phyloP scores from a whole-genome alignment of 768 basidiomycete species.

The Boletus edulis region DNA sequence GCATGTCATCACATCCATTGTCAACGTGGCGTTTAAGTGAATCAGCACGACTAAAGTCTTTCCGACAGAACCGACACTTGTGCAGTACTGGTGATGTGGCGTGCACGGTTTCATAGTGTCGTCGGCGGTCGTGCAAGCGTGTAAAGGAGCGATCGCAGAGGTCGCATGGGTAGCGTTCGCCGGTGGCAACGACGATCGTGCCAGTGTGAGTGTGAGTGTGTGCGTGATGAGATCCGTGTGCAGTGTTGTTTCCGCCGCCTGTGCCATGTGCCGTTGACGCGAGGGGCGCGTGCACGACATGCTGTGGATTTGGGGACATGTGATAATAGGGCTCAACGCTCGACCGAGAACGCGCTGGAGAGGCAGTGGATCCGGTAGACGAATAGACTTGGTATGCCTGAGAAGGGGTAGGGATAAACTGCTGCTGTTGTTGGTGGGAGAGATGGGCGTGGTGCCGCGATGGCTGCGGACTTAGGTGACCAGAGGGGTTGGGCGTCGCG shows the following conservation, averaged over 20 bases:
- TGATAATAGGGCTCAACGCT: constrained; percentile 39
- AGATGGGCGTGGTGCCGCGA: constrained; percentile 18
- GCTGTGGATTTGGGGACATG: constrained; percentile 40
- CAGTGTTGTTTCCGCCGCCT: constrained; percentile 11
- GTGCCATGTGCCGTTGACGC: constrained; percentile 15
- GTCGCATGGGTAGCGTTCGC: constrained; percentile 70
- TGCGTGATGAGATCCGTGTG: constrained; percentile 10
- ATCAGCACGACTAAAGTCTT: constrained; percentile 76
- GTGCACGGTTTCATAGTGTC: constrained; percentile 79
- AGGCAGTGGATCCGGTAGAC: constrained; percentile 24
- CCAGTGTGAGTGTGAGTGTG: constrained; percentile 10
- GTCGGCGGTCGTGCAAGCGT: constrained; percentile 76
- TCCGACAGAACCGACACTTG: constrained; percentile 69
- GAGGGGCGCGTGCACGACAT: constrained; percentile 14
- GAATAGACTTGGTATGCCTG: constrained; percentile 39
- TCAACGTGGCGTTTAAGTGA: constrained; percentile 82
- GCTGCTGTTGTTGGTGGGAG: constrained; percentile 21
- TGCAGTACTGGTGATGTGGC: constrained; percentile 61
- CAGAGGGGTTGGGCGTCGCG: constrained; percentile 14
- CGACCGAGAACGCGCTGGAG: constrained; percentile 26
- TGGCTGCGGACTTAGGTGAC: constrained; percentile 13
- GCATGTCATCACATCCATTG: constrained; percentile 74
- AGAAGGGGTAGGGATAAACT: constrained; percentile 51
- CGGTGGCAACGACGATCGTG: constrained; percentile 23
- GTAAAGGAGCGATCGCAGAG: constrained; percentile 79